Base-by-base conservation (phyloP, 768 basidiomycete species). In the Tulasnella sp. region DNA sequence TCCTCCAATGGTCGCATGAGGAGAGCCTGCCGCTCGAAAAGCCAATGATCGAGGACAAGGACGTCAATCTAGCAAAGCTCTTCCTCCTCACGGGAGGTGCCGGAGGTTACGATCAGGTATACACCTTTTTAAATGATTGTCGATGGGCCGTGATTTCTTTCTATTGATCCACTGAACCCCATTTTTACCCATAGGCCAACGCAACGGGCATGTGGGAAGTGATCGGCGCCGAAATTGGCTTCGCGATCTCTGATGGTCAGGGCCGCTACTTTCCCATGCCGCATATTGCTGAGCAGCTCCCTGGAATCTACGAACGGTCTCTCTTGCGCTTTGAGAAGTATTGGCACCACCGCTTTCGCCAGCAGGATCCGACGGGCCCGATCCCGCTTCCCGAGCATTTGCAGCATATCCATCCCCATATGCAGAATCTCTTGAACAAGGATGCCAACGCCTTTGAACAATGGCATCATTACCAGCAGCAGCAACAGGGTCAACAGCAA, bases 181-280 rank as follows among this genome's bases (percentile, higher is more conserved):
- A n/a, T n/a, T n/a, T n/a, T n/a, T n/a, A 5, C 19, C n/a, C 27
- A 11, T 48, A 56, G 55, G 55, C 45, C 3, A 42, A 30, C 13
- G 55, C 41, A 19, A 44, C 41, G 55, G 34, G 43, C 23, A 13
- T 43, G 30, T 56, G 55, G 55, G 38, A 19, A 27, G 41, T 56
- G 23, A 43, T 56, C 15, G 55, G 55, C 24, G 55, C 55, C n/a
- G 45, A 56, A 23, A 56, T 56, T 11, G 55, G 55, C 3, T 56
- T 56, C 43, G 41, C 55, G 13, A 24, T 44, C 30, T 56, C 45
- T 26, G n/a, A 11, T 21, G 47, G 21, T 7, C 47, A 48, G 7
- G 34, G 34, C 15, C 41, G 55, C 4, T 11, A 38, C 15, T 21
- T 34, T 13, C 21, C 55, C 2, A 44, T 23, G 19, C 55, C 55